These are phyloP conservation scores for Phytophthora macrochlamydospora DNA, from an alignment of 352 stramenopile genomes.

Conservation along the genomic window DNA sequence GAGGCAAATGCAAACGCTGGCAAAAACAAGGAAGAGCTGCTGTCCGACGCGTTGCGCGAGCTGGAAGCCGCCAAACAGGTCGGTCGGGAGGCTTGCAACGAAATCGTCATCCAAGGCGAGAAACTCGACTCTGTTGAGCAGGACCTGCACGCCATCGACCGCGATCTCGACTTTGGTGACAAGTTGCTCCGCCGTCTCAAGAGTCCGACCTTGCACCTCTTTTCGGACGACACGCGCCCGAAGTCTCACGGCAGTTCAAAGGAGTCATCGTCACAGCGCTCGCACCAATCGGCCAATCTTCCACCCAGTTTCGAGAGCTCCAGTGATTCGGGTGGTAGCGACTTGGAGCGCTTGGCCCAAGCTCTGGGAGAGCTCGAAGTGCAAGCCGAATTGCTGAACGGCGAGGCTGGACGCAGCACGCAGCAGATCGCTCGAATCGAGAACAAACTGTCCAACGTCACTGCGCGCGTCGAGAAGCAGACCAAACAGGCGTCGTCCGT, in stretches of 20 bases:
- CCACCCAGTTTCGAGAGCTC: conserved; percentile 20
- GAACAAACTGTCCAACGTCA: conserved; percentile 66
- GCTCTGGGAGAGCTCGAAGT: conserved; percentile 73
- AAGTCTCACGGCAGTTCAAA: conserved; percentile 16
- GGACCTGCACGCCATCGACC: conserved; percentile 60
- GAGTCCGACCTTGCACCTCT: conserved; percentile 69
- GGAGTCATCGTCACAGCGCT: conserved; percentile 19
- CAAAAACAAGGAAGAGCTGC: conserved; percentile 63
- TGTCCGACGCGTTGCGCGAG: conserved; percentile 75
- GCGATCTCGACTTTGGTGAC: conserved; percentile 75
- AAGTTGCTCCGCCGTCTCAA: conserved; percentile 78
- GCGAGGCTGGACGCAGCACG: conserved; percentile 67
- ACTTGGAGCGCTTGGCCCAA: conserved; percentile 66
- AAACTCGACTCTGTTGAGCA: conserved; percentile 76
- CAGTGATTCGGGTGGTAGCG: conserved; percentile 33
- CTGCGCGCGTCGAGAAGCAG: conserved; percentile 71
- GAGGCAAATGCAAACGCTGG: conserved; percentile 73
- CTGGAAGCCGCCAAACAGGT: conserved; percentile 76
- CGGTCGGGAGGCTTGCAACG: conserved; percentile 66
- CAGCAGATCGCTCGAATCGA: conserved; percentile 79
- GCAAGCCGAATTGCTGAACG: conserved; percentile 70
- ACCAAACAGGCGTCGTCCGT: conserved; percentile 62
- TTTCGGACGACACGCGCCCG: conserved; percentile 52
- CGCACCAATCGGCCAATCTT: conserved; percentile 17
- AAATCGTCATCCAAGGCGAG: conserved; percentile 78